phyloP scores from a whole-genome alignment of 345 rosid genomes.

The Hibiscus tridactylites region DNA sequence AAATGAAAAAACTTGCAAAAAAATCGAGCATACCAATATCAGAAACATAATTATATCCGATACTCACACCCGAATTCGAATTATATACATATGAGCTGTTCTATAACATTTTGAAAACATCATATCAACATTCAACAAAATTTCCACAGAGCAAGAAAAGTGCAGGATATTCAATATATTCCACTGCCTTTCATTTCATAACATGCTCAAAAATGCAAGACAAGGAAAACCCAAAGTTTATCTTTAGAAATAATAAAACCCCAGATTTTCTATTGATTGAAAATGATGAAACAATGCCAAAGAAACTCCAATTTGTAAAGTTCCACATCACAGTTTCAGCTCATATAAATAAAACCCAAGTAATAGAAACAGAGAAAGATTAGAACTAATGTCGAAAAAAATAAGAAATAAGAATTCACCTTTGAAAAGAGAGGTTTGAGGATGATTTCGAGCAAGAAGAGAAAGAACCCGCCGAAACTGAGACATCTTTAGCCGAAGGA shows the following conservation, averaged over 20 bases:
- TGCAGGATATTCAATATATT: not conserved
- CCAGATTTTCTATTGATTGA: not conserved
- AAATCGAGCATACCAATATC: no score
- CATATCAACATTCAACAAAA: not conserved
- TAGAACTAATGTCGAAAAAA: not conserved
- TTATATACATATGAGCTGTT: not conserved
- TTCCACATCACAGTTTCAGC: not conserved
- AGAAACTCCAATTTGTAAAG: not conserved
- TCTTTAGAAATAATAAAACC: not conserved
- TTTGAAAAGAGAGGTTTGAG: conserved; percentile 13
- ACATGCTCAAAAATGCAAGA: not conserved
- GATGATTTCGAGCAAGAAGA: conserved; percentile 17
- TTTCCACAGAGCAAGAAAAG: not conserved
- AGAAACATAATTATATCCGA: not conserved
- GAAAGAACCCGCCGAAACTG: conserved; percentile 20
- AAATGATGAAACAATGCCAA: not conserved
- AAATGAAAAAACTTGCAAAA: not conserved
- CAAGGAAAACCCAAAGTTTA: not conserved
- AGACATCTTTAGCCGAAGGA: conserved; percentile 16
- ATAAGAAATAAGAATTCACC: conserved; percentile 7
- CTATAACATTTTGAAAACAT: not conserved
- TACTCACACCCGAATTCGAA: not conserved
- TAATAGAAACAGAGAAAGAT: not conserved
- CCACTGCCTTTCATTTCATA: not conserved
- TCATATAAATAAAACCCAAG: not conserved